A percentile compares a stretch with the other conserved stretches of the same genome.
phyloP scores from a whole-genome alignment of 2,329 filamentous ascomycete genomes.

The Ilyonectria destructans region DNA sequence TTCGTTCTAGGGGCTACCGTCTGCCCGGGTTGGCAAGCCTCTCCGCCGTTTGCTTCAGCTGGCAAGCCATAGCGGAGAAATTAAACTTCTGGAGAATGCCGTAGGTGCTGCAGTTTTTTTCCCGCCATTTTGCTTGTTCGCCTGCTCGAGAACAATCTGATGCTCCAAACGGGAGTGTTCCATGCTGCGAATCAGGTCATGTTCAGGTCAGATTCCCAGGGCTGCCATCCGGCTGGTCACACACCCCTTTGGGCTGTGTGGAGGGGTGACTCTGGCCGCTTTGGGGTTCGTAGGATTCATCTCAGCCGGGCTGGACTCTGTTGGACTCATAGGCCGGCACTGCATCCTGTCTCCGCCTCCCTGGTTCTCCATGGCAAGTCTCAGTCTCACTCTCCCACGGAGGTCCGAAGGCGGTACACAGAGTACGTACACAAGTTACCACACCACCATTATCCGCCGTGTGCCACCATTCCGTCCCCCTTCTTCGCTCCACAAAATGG shows the following conservation, averaged over 20 bases:
- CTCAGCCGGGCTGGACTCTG: constrained; percentile 19
- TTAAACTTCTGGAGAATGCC: constrained; percentile 3
- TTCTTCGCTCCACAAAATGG: background rate
- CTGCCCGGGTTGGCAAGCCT: constrained; percentile 4
- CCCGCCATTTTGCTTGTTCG: constrained; percentile 10
- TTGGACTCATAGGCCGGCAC: constrained; percentile 2
- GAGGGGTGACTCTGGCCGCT: constrained; percentile 20
- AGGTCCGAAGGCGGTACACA: background rate
- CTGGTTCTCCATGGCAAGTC: constrained; percentile 4
- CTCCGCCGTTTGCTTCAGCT: constrained; percentile 9
- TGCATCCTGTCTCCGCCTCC: constrained; percentile 17
- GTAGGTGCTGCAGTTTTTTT: constrained; percentile 8
- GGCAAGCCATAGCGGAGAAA: background rate
- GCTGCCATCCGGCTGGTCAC: constrained; percentile 18
- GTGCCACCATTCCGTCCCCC: constrained; percentile 8
- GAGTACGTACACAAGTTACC: background rate
- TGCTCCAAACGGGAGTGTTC: constrained; percentile 19
- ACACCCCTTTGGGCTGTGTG: constrained; percentile 25
- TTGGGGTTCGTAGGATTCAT: constrained; percentile 17
- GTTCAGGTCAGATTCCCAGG: constrained; percentile 18
- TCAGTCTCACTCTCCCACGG: background rate
- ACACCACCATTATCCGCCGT: background rate
- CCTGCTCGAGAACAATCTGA: constrained; percentile 14
- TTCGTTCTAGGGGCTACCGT: constrained; percentile 13
- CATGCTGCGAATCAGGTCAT: constrained; percentile 29